Evolutionary conservation across 805 yeast species (phyloP), one percentile per base, ranked within the genome.

Genomic region (Alloascoidea africana): DNA sequence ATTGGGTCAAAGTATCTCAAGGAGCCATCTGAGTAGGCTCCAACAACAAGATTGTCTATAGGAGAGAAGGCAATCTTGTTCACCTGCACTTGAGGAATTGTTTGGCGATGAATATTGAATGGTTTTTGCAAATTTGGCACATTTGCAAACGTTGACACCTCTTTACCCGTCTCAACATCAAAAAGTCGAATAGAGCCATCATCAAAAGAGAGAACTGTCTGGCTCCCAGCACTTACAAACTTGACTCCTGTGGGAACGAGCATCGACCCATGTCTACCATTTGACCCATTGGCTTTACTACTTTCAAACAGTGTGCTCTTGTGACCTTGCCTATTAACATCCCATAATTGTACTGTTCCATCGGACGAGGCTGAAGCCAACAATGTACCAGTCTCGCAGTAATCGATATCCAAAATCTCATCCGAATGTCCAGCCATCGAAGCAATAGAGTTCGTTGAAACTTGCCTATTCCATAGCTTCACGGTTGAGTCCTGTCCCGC

Each of bases 341-440:
- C 37, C 13, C 35, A 33, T 13, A 35, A n/a, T 5, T 19, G 37
- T 13, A 19, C 33, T 4, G 36, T 14, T 6, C 36, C 36, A 23
- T 23, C 52, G 6, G 42, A 16, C 5, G 50, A 46, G 14, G 47
- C 36, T 27, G 50, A 38, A 40, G 40, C 47, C 37, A 47, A 41
- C 16, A 33, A 17, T 15, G 38, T 38, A 17, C 38, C 33, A 18
- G 30, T 30, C 18, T 38, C 39, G 17, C 38, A 41, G 17, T 45
- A 44, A 27, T 41, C 43, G 35, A 47, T 37, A 13, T 34, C 42
- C 36, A 38, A 36, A 27, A 47, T 34, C 27, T 27, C 32, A 27
- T 40, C 46, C 5, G 27, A 30, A 33, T 47, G 49, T 4, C 43
- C 48, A 16, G 35, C 18, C 16, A 44, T 27, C 32, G 33, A 36